A percentile compares a stretch with the other conserved stretches of the same genome.
phyloP scores from a whole-genome alignment of 768 basidiomycete genomes.

The Lactifluus echinatus region DNA sequence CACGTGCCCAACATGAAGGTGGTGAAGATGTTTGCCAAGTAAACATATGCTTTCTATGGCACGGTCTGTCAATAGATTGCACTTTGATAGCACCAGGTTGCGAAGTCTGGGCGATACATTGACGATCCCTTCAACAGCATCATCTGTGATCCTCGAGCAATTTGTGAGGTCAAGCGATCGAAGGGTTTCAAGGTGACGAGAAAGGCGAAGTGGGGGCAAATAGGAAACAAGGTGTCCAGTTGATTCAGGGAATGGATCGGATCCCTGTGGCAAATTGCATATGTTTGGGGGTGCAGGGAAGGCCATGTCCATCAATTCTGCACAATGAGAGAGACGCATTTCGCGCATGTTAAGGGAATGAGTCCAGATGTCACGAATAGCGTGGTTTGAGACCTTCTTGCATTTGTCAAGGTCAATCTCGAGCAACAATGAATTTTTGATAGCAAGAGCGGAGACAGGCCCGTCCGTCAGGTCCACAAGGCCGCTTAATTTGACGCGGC shows the following conservation, averaged over 20 bases:
- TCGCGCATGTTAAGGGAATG: conserved; percentile 81
- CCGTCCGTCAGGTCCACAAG: conserved; percentile 67
- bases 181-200: conserved; percentile 67
- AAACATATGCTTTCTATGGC: conserved; percentile 76
- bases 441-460: conserved; percentile 67
- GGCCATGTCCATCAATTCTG: conserved; percentile 71
- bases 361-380: conserved; percentile 78
- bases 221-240: conserved; percentile 30
- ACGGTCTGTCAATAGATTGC: conserved; percentile 66
- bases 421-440: conserved; percentile 73
- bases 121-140: conserved; percentile 76
- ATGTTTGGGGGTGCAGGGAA: conserved; percentile 66
- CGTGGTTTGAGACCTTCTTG: conserved; percentile 64
- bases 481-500: conserved; percentile 83
- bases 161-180: conserved; percentile 89
- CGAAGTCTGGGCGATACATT: conserved; percentile 75
- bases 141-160: conserved; percentile 73
- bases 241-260: conserved; percentile 31
- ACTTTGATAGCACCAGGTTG: conserved; percentile 83
- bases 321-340: conserved; percentile 75
- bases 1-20: conserved; percentile 92
- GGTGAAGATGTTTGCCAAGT: conserved; percentile 85
- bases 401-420: conserved; percentile 92
- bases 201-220: conserved; percentile 58
- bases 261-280: conserved; percentile 34